Conservation (phyloP, 2,329 filamentous ascomycete genomes). For the Hypoxylon sp. region DNA sequence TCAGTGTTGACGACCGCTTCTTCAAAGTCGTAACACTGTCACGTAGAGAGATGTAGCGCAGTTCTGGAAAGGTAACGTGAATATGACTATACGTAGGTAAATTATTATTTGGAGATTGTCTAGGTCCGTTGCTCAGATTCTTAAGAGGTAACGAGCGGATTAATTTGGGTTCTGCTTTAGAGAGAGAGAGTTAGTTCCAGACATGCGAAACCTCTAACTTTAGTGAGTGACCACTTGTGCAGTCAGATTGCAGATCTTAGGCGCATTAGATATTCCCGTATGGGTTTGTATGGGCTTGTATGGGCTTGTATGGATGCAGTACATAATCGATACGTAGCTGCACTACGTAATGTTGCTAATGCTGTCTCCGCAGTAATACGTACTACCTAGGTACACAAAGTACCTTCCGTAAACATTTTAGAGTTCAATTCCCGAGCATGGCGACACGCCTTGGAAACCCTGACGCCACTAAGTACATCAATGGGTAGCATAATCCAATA, state of each 20-base stretch:
- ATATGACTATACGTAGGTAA: slow-evolving; percentile 29
- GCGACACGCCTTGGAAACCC: slow-evolving; percentile 9
- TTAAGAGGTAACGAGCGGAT: slow-evolving; percentile 35
- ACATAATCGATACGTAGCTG: slow-evolving; percentile 31
- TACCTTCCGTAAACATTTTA: slow-evolving; percentile 23
- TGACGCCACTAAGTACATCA: slow-evolving; percentile 7
- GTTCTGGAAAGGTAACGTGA: slow-evolving; percentile 27
- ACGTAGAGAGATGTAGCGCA: slow-evolving; percentile 25
- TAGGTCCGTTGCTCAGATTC: slow-evolving; percentile 27
- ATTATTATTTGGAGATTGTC: slow-evolving; percentile 29
- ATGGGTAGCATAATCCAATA: slow-evolving; percentile 5
- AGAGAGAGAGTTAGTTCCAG: slow-evolving; percentile 25
- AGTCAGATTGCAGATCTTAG: slow-evolving; percentile 42
- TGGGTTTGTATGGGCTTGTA: not conserved
- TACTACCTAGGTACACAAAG: slow-evolving; percentile 13
- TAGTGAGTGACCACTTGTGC: slow-evolving; percentile 32
- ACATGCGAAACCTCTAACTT: slow-evolving; percentile 39
- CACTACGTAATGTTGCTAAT: slow-evolving; percentile 33
- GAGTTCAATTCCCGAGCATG: slow-evolving; percentile 17
- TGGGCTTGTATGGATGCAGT: slow-evolving; percentile 7
- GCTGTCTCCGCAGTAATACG: slow-evolving; percentile 11
- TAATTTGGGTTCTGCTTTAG: slow-evolving; percentile 35
- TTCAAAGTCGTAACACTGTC: slow-evolving; percentile 31
- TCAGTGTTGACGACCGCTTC: slow-evolving; percentile 12
- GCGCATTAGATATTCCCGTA: slow-evolving; percentile 36